phyloP scores from a whole-genome alignment of 306 rosid genomes.

The Vachellia collinsii region DNA sequence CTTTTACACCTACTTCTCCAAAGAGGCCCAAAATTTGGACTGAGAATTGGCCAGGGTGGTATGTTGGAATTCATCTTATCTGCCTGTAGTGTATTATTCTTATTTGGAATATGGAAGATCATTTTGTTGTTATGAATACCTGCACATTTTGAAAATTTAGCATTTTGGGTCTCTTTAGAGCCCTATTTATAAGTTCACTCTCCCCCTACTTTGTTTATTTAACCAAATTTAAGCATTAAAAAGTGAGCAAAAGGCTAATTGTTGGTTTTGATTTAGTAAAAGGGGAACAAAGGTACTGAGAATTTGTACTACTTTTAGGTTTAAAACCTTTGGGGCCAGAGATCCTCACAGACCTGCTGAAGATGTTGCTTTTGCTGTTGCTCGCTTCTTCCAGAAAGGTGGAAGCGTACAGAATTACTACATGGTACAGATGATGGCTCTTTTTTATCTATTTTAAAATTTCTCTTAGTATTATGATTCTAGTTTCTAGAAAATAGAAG shows the following conservation, averaged over 20 bases:
- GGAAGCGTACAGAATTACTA: slow-evolving; percentile 91
- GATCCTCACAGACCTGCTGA: slow-evolving; percentile 95
- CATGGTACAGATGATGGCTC: slow-evolving; percentile 67
- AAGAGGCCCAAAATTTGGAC: slow-evolving; percentile 95
- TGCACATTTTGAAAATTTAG: slow-evolving; percentile 11
- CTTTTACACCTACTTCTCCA: slow-evolving; percentile 81
- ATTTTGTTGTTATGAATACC: slow-evolving; percentile 13
- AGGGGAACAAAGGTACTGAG: slow-evolving; percentile 25
- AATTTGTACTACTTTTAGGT: slow-evolving; percentile 58
- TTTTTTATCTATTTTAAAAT: neutral
- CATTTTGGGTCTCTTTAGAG: slow-evolving; percentile 21
- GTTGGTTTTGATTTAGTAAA: slow-evolving; percentile 28
- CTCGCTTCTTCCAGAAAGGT: slow-evolving; percentile 96
- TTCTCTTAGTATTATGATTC: neutral
- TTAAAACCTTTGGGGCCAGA: slow-evolving; percentile 89
- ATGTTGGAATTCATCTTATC: slow-evolving; percentile 38
- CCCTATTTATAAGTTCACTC: neutral
- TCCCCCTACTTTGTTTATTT: slow-evolving; percentile 23
- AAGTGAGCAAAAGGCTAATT: slow-evolving; percentile 1
- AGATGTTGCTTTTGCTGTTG: slow-evolving; percentile 90
- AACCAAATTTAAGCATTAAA: slow-evolving; percentile 5
- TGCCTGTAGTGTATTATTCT: slow-evolving; percentile 28
- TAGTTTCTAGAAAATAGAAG: neutral
- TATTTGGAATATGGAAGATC: slow-evolving; percentile 11
- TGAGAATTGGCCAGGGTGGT: slow-evolving; percentile 99